Percentiles rank a stretch among this genome's conserved stretches.
Evolutionary conservation across 164 flowering plant genomes (phyloP).

Genomic region (Nymphaea thermarum): DNA sequence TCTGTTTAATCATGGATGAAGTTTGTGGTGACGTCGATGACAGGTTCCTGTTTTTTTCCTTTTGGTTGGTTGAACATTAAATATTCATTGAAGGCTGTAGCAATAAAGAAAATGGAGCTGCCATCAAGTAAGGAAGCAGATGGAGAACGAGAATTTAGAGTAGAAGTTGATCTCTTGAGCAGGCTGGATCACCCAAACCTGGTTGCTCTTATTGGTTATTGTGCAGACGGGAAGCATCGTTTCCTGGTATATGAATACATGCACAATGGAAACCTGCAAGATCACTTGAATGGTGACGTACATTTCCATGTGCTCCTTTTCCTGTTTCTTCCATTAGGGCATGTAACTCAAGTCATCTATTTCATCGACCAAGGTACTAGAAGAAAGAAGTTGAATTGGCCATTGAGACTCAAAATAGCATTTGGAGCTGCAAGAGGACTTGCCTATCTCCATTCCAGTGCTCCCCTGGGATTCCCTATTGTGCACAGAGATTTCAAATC

Average conservation of each 20-base stretch:
- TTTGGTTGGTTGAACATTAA: neutral
- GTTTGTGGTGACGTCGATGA: too few relatives aligned
- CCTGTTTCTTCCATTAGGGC: neutral
- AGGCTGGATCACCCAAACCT: slow-evolving; percentile 91
- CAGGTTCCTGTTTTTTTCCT: neutral
- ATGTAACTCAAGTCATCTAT: neutral
- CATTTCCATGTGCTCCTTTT: neutral
- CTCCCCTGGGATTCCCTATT: slow-evolving; percentile 70
- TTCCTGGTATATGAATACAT: slow-evolving; percentile 88
- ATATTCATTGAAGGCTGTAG: slow-evolving; percentile 48
- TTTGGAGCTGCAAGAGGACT: slow-evolving; percentile 90
- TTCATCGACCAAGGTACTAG: slow-evolving; percentile 34
- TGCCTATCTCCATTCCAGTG: slow-evolving; percentile 87
- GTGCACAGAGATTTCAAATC: slow-evolving; percentile 96
- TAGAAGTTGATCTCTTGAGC: slow-evolving; percentile 96
- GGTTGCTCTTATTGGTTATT: slow-evolving; percentile 82
- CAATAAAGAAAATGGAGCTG: slow-evolving; percentile 96
- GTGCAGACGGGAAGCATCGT: slow-evolving; percentile 94
- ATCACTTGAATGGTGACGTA: slow-evolving; percentile 60
- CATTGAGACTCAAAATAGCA: slow-evolving; percentile 74
- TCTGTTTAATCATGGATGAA: too few relatives aligned
- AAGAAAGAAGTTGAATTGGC: slow-evolving; percentile 77
- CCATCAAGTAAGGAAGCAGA: slow-evolving; percentile 79
- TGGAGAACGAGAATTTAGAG: slow-evolving; percentile 92
- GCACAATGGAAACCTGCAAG: slow-evolving; percentile 91